A percentile compares a stretch with the other conserved stretches of the same genome.
phyloP scores from a whole-genome alignment of 805 yeast species.

The Candida namnaoensis region DNA sequence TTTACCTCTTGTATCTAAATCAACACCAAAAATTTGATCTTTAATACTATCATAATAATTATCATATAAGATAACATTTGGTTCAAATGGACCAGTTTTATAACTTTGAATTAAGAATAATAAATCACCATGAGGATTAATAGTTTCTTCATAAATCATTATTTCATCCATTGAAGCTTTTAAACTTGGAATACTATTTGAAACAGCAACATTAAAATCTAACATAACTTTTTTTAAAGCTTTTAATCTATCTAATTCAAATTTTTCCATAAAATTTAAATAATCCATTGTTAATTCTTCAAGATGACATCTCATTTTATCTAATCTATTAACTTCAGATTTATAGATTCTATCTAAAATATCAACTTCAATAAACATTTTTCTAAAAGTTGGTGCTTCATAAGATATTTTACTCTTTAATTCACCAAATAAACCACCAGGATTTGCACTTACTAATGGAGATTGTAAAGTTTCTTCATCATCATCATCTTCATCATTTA shows the following conservation, averaged over 20 bases:
- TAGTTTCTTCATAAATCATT: slow-evolving; percentile 57
- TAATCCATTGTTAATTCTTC: slow-evolving; percentile 72
- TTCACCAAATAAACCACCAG: slow-evolving; percentile 7
- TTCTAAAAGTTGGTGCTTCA: slow-evolving; percentile 43
- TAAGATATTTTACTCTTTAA: slow-evolving; percentile 17
- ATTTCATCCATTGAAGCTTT: slow-evolving; percentile 54
- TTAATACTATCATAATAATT: slow-evolving; percentile 65
- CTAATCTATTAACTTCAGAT: slow-evolving; percentile 48
- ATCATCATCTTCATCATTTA: slow-evolving; percentile 21
- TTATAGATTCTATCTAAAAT: slow-evolving; percentile 50
- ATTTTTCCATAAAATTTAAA: slow-evolving; percentile 67
- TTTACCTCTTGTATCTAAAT: slow-evolving; percentile 60
- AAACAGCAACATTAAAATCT: slow-evolving; percentile 61
- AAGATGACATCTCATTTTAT: slow-evolving; percentile 57
- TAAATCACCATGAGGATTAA: slow-evolving; percentile 63
- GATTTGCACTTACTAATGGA: background rate
- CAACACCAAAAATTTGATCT: slow-evolving; percentile 76
- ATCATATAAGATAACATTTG: slow-evolving; percentile 66
- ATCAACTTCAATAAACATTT: slow-evolving; percentile 48
- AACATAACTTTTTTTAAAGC: slow-evolving; percentile 70
- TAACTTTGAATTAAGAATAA: slow-evolving; percentile 57
- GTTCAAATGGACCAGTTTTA: slow-evolving; percentile 67
- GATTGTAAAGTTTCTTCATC: slow-evolving; percentile 7
- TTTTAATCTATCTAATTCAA: slow-evolving; percentile 69
- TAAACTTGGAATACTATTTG: slow-evolving; percentile 49